Base-by-base conservation (phyloP, 1,139 yeast species). In the Spathaspora sp. region DNA sequence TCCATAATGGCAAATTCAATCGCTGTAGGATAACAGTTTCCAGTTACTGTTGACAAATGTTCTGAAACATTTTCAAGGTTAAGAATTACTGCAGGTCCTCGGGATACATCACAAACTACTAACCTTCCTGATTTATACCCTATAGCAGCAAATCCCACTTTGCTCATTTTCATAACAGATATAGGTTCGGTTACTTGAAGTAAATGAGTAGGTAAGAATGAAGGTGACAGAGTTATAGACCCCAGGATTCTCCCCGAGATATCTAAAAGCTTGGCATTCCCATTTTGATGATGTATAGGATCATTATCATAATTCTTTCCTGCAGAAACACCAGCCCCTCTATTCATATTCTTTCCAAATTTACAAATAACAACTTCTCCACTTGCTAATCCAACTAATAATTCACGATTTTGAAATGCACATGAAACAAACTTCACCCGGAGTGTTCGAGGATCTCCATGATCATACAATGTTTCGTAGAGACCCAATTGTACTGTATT, bases 81-180 rank as follows among this genome's bases (percentile, higher is more conserved):
- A 56, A 74, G 80, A 26, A 91, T 86, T 2, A 89, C 72, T 0
- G 90, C 89, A 1, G 96, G 96, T 0, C 95, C 96, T 49, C 97
- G 75, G 47, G 89, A 75, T 11, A 72, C 62, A 65, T 93, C 98
- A 51, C 95, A 70, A 0, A 93, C 84, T 3, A 86, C 67, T 27
- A 93, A 56, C 38, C 82, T 76, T 20, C 99, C 99, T 11, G 85
- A 80, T 42, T 78, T 78, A 62, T 88, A 90, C 0, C 88, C 96
- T 43, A 89, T 71, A 0, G 90, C 96, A 4, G 87, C 89, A 68
- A 93, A 90, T 0, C 97, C 97, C 43, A 89, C 74, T 52, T 86
- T 80, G 52, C 91, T 84, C 63, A 87, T 78, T 46, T 77, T 76
- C 43, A 91, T 56, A 1, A 88, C 79, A 0, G 91, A 73, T 3